Conservation (phyloP, 1,284 basidiomycete species). For the Cryptococcus amylolentus region DNA sequence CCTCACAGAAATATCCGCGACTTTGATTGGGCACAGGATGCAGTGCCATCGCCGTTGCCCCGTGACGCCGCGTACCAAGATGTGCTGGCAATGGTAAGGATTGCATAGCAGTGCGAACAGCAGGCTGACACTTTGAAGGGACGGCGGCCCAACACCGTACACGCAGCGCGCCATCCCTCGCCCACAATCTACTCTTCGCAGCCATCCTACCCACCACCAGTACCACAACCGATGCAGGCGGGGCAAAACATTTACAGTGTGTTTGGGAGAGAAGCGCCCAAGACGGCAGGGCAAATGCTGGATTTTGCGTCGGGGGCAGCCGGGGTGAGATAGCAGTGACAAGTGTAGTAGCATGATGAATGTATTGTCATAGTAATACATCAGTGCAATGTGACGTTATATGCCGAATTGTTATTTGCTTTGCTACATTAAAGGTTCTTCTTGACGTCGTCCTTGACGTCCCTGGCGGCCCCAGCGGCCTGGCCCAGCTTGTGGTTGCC, state of each 20-base stretch:
- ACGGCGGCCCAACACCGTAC: not conserved
- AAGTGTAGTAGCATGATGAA: not conserved
- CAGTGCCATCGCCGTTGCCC: not conserved
- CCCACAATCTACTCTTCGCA: not conserved
- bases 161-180: not conserved
- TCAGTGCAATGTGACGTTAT: not conserved
- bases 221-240: not conserved
- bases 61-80: not conserved
- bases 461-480: conserved; percentile 23
- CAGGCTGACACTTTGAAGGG: not conserved
- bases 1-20: not conserved
- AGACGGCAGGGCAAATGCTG: no score
- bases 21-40: not conserved
- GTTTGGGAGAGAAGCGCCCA: not conserved
- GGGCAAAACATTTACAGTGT: not conserved
- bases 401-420: not conserved
- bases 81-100: not conserved
- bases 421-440: conserved; percentile 18
- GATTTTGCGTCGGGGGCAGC: no score
- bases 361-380: not conserved
- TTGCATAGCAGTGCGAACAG: not conserved
- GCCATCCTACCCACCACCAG: not conserved
- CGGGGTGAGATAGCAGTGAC: not conserved
- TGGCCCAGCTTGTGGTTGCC: conserved; percentile 22
- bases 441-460: conserved; percentile 29